Conservation (phyloP, 441 rosid genomes). For the Adansonia gregorii region DNA sequence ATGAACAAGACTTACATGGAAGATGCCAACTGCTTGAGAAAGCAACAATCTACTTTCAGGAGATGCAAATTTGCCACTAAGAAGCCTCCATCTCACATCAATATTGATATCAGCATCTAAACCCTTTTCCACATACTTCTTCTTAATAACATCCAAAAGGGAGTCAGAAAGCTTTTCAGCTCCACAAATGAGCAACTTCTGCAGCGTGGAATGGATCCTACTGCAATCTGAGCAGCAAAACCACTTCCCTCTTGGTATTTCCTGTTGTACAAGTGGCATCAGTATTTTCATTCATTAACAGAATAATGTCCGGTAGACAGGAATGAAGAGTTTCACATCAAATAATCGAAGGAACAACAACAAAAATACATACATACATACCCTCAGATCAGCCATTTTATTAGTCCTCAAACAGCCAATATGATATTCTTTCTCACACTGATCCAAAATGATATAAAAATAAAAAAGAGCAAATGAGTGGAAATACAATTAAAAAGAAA, state of each 20-base stretch:
- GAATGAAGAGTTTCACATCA: not conserved
- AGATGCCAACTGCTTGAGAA: conserved; percentile 68
- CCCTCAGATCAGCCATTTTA: conserved; percentile 73
- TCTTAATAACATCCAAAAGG: conserved; percentile 47
- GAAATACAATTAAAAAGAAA: not conserved
- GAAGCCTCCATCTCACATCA: conserved; percentile 70
- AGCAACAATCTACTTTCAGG: conserved; percentile 59
- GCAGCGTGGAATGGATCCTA: conserved; percentile 58
- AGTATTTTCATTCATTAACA: conserved; percentile 18
- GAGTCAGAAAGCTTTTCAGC: conserved; percentile 61
- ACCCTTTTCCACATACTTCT: conserved; percentile 51
- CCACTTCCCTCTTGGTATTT: conserved; percentile 76
- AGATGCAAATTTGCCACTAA: conserved; percentile 58
- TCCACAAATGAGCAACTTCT: conserved; percentile 52
- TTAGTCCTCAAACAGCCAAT: conserved; percentile 75
- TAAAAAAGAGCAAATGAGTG: not conserved
- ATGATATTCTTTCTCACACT: conserved; percentile 85
- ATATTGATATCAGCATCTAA: conserved; percentile 35
- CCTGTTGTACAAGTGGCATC: conserved; percentile 47
- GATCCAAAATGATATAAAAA: conserved; percentile 25
- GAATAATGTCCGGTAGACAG: not conserved
- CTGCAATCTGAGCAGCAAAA: conserved; percentile 67
- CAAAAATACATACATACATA: conserved; percentile 25
- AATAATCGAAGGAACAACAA: conserved; percentile 7
- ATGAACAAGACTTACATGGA: conserved; percentile 53